Evolutionary conservation across 768 basidiomycete species (phyloP).

Genomic region (Lactarius hatsudake): DNA sequence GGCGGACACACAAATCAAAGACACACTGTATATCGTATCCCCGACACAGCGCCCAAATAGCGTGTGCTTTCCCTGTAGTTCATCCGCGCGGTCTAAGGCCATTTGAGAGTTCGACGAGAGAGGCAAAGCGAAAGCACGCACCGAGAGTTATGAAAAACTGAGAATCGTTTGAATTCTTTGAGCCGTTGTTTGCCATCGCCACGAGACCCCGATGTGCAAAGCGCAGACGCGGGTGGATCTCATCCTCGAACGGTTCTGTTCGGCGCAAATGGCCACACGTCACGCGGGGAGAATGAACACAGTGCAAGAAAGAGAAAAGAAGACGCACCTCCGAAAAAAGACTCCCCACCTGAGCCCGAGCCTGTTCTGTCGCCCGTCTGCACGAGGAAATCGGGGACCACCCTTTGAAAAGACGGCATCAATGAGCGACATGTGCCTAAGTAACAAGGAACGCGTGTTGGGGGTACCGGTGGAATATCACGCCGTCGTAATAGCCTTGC

Average conservation of each 20-base stretch:
- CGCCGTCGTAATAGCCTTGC: slow-evolving; percentile 92
- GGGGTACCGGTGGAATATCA: slow-evolving; percentile 84
- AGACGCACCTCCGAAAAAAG: slow-evolving; percentile 80
- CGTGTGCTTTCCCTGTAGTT: slow-evolving; percentile 92
- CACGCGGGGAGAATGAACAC: background rate
- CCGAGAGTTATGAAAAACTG: slow-evolving; percentile 96
- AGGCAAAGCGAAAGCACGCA: slow-evolving; percentile 33
- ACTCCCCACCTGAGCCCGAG: slow-evolving; percentile 89
- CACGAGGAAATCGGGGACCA: slow-evolving; percentile 88
- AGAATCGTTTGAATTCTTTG: slow-evolving; percentile 85
- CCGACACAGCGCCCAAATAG: slow-evolving; percentile 89
- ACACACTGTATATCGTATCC: slow-evolving; percentile 84
- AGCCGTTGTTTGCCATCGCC: slow-evolving; percentile 90
- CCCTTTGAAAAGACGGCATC: slow-evolving; percentile 38
- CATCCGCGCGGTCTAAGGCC: slow-evolving; percentile 76
- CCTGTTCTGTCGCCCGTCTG: slow-evolving; percentile 96
- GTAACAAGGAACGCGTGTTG: background rate
- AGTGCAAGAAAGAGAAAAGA: background rate
- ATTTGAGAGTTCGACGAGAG: background rate
- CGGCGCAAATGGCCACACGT: background rate
- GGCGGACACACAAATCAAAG: background rate
- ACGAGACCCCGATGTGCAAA: slow-evolving; percentile 89
- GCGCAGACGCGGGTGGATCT: slow-evolving; percentile 87
- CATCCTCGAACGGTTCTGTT: slow-evolving; percentile 85
- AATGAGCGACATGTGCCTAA: background rate